These are phyloP conservation scores for Serendipita indica DNA, from an alignment of 768 basidiomycete genomes.

Conservation along the genomic window DNA sequence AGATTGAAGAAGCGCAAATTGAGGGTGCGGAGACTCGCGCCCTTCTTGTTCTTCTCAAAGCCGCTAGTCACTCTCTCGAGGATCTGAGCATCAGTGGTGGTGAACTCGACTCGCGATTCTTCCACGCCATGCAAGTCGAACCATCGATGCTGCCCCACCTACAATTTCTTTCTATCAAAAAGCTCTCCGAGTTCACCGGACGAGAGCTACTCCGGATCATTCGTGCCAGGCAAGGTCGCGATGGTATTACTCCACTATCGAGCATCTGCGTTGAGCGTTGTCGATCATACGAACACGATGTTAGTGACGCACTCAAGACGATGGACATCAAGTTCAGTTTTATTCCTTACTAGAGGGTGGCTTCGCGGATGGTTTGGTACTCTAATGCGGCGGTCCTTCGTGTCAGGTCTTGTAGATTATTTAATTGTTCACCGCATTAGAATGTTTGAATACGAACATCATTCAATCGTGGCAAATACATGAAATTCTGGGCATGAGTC, in stretches of 20 bases:
- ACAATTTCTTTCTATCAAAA: background rate
- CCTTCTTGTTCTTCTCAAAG: background rate
- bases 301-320: background rate
- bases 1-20: background rate
- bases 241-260: background rate
- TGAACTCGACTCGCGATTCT: slow-evolving; percentile 3
- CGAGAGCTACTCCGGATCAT: background rate
- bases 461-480: too few relatives aligned
- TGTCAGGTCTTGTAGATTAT: too few relatives aligned
- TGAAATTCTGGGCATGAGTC: too few relatives aligned
- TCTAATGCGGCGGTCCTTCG: too few relatives aligned
- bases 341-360: background rate
- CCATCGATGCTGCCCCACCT: background rate
- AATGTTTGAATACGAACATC: too few relatives aligned
- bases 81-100: background rate
- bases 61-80: background rate
- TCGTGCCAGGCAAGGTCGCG: background rate
- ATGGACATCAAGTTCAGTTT: slow-evolving; percentile 4
- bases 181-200: background rate
- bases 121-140: slow-evolving; percentile 6
- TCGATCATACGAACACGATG: background rate
- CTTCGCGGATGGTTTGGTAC: too few relatives aligned
- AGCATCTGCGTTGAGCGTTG: background rate
- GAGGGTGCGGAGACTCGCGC: background rate
- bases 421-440: too few relatives aligned